Evolutionary conservation across 1,284 basidiomycete genomes (phyloP), one percentile per base, ranked within the genome.

Genomic region (Fomitopsis schrenkii): DNA sequence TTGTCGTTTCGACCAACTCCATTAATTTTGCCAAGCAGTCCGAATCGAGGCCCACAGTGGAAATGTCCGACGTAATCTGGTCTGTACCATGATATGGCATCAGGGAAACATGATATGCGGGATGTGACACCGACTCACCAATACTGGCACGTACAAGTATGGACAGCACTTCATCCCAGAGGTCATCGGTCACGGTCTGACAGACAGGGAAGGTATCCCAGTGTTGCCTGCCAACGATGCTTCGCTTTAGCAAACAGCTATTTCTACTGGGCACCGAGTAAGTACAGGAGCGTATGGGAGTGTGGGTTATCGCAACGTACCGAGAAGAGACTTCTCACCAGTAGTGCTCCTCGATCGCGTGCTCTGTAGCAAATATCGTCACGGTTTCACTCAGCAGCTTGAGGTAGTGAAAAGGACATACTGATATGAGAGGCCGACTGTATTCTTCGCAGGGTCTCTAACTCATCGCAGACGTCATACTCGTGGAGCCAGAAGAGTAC

Each of bases 341-440:
- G 63, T 85, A 86, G 52, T 81, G 77, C 5, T 78, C 72, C 67
- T 83, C 75, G 3, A 87, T 72, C 53, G 76, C 80, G 59, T 81
- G 74, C 5, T 76, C 85, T 86, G 46, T 8, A 33, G 30, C 8
- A 8, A 33, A 8, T 5, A 8, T 33, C 8, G 8, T 33, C 30
- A 33, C 2, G 30, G 8, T 19, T 14, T 7, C 8, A 5, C 19
- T 4, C 19, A n/a, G 26, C 45, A 26, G n/a, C 10, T 28, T 19
- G 12, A 12, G 19, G 9, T 12, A 26, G 19, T 38, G 15, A 36
- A 14, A 46, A 8, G 0, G 6, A 71, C 79, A 50, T 66, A 84
- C 82, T 73, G 40, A 83, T 67, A 64, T 82, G 81, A 5, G 72
- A 70, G 2, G 70, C 62, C 8, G 74, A 74, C 9, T 67, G 3